phyloP scores from a whole-genome alignment of 1,284 basidiomycete genomes.

The Fomitopsis pinicola region DNA sequence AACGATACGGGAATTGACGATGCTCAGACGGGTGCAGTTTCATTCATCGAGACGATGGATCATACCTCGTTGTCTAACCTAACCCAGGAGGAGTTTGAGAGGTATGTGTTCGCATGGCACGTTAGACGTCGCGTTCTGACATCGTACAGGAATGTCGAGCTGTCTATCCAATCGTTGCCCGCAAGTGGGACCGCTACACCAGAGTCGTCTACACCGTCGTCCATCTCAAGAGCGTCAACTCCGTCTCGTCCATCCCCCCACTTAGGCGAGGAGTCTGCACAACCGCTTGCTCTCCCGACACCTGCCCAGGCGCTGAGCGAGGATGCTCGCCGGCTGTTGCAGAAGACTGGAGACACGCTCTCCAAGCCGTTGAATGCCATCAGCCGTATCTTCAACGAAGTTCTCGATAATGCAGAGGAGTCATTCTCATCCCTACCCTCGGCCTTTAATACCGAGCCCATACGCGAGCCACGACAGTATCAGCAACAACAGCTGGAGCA shows the following conservation, averaged over 20 bases:
- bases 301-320: slow-evolving; percentile 60
- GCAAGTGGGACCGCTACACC: slow-evolving; percentile 54
- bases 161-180: slow-evolving; percentile 75
- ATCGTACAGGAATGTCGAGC: slow-evolving; percentile 69
- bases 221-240: slow-evolving; percentile 16
- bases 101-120: slow-evolving; percentile 34
- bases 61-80: slow-evolving; percentile 90
- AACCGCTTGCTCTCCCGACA: slow-evolving; percentile 64
- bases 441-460: slow-evolving; percentile 59
- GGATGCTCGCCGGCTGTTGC: slow-evolving; percentile 78
- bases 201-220: slow-evolving; percentile 19
- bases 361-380: slow-evolving; percentile 86
- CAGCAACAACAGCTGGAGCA: slow-evolving; percentile 20
- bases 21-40: slow-evolving; percentile 82
- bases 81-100: slow-evolving; percentile 90
- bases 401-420: slow-evolving; percentile 51
- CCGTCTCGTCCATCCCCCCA: slow-evolving; percentile 38
- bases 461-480: slow-evolving; percentile 34
- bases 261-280: slow-evolving; percentile 83
- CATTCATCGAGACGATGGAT: slow-evolving; percentile 97
- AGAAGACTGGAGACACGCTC: slow-evolving; percentile 85
- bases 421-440: slow-evolving; percentile 47
- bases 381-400: slow-evolving; percentile 80
- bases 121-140: neutral
- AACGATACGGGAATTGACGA: neutral